A percentile compares a stretch with the other conserved stretches of the same genome.
phyloP scores from a whole-genome alignment of 1,284 basidiomycete species.

The Bondarzewia mesenterica region DNA sequence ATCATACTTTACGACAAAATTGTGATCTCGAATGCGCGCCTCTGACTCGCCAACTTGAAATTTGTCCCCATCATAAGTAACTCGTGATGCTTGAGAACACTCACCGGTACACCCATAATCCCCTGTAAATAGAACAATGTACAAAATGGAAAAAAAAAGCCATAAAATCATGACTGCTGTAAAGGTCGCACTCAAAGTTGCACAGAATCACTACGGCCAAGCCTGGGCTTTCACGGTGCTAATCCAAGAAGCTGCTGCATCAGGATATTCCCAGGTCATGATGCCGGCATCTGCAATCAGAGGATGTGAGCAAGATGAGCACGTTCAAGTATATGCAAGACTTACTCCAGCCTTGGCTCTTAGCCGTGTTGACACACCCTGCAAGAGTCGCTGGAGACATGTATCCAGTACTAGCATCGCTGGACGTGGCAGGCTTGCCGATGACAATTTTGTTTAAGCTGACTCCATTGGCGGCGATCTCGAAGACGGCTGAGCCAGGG shows the following conservation, averaged over 20 bases:
- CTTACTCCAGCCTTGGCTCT: slow-evolving; percentile 50
- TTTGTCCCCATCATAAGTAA: too few species aligned
- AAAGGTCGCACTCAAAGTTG: too few species aligned
- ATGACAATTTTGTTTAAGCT: slow-evolving; percentile 44
- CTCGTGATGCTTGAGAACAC: too few species aligned
- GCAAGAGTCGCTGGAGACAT: slow-evolving; percentile 46
- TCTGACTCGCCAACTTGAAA: too few species aligned
- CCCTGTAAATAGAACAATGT: too few species aligned
- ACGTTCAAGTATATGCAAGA: slow-evolving; percentile 8
- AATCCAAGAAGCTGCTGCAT: slow-evolving; percentile 43
- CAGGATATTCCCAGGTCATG: slow-evolving; percentile 42
- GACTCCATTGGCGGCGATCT: slow-evolving; percentile 52
- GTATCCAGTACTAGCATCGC: slow-evolving; percentile 52
- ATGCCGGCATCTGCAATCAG: slow-evolving; percentile 37
- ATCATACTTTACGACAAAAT: too few species aligned
- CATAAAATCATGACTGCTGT: too few species aligned
- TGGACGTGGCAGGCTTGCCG: slow-evolving; percentile 49
- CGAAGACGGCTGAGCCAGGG: slow-evolving; percentile 47
- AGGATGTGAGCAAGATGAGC: not conserved
- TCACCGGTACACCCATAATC: too few species aligned
- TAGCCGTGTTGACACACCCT: slow-evolving; percentile 44
- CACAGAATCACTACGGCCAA: slow-evolving; percentile 36
- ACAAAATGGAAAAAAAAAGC: too few species aligned
- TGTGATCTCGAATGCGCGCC: too few species aligned
- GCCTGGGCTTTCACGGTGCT: slow-evolving; percentile 31